Percentiles rank a stretch among this genome's conserved stretches.
These are phyloP conservation scores for Auricularia auricula-judae DNA, from an alignment of 768 basidiomycete species.

Conservation along the genomic window DNA sequence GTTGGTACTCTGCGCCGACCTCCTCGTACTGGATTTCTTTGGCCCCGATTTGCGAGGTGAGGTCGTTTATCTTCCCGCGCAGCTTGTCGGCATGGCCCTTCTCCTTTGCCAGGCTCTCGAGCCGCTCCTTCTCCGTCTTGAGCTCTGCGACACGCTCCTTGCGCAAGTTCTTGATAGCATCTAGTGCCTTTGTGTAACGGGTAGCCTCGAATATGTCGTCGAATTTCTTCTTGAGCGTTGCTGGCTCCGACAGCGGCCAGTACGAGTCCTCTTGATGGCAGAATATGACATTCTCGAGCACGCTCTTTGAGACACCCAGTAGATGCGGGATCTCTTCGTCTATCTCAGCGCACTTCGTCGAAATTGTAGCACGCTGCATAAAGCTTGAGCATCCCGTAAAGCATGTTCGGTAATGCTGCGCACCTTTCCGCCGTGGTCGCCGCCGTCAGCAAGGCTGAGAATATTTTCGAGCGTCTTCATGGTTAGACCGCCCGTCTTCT, in stretches of 20 bases:
- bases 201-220: constrained; percentile 99
- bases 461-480: constrained; percentile 98
- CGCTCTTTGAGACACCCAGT: constrained; percentile 94
- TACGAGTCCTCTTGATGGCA: constrained; percentile 99
- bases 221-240: constrained; percentile 94
- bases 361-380: constrained; percentile 71
- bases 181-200: constrained; percentile 95
- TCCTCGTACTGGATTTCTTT: background rate
- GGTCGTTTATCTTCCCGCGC: constrained; percentile 50
- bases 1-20: constrained; percentile 1
- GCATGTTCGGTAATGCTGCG: constrained; percentile 9
- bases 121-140: constrained; percentile 84
- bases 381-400: background rate
- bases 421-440: constrained; percentile 68
- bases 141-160: constrained; percentile 87
- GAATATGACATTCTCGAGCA: constrained; percentile 97
- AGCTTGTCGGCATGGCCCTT: constrained; percentile 84
- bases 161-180: constrained; percentile 78
- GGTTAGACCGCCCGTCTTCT: constrained; percentile 77
- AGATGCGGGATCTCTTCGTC: constrained; percentile 88
- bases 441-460: constrained; percentile 56
- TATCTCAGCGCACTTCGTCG: constrained; percentile 96
- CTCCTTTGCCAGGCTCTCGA: constrained; percentile 66
- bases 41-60: constrained; percentile 53
- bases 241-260: constrained; percentile 91